phyloP scores from a whole-genome alignment of 441 rosid species.

The Raphanus hybrid region DNA sequence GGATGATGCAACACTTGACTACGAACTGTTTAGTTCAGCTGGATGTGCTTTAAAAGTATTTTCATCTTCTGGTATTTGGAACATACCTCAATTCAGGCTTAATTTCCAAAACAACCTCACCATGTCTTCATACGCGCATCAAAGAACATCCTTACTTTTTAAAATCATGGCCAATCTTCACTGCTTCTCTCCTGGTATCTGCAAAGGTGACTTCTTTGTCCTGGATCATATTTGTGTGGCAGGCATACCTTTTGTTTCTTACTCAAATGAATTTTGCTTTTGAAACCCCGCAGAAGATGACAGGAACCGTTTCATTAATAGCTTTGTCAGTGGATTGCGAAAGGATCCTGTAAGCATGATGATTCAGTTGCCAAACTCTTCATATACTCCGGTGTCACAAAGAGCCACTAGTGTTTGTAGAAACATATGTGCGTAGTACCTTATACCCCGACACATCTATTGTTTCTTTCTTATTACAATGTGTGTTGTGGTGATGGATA shows the following conservation, averaged over 20 bases:
- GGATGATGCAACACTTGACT: conserved; percentile 88
- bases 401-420: conserved; percentile 66
- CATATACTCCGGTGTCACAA: conserved; percentile 59
- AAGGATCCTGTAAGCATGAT: conserved; percentile 64
- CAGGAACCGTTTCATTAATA: conserved; percentile 82
- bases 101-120: conserved; percentile 62
- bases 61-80: conserved; percentile 40
- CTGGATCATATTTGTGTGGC: too few relatives aligned
- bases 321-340: conserved; percentile 73
- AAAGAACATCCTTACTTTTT: conserved; percentile 86
- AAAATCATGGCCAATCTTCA: conserved; percentile 98
- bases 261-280: conserved; percentile 28
- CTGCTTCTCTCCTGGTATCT: conserved; percentile 82
- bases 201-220: conserved; percentile 40
- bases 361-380: conserved; percentile 55
- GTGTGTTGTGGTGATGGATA: conserved; percentile 14
- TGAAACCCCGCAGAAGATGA: conserved; percentile 80
- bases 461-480: conserved; percentile 20
- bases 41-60: conserved; percentile 76
- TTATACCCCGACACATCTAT: conserved; percentile 16
- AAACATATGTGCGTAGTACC: conserved; percentile 68
- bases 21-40: conserved; percentile 74
- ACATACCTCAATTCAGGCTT: conserved; percentile 55
- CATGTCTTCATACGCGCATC: conserved; percentile 85
- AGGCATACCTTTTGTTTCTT: background rate